Evolutionary conservation across 1,139 yeast genomes (phyloP).

Genomic region (Candida dubliniensis): DNA sequence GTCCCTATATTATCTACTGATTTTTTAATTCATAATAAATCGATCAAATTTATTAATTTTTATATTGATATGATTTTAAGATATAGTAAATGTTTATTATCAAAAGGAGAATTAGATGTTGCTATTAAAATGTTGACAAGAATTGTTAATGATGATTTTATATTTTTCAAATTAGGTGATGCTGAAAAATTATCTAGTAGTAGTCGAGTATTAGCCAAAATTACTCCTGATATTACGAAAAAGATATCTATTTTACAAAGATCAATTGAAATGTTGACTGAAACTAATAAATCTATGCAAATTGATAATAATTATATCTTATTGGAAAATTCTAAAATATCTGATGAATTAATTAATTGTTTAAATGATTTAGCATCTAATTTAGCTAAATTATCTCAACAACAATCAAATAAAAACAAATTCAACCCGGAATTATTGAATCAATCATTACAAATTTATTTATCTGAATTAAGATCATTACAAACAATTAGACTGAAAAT

Average conservation of each 20-base stretch:
- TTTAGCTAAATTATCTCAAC: constrained; percentile 24
- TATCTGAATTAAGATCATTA: constrained; percentile 35
- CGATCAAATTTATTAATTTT: constrained; percentile 40
- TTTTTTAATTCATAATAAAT: constrained; percentile 31
- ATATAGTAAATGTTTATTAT: constrained; percentile 43
- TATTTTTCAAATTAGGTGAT: constrained; percentile 44
- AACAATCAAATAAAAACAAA: constrained; percentile 7
- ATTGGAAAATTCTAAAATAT: constrained; percentile 29
- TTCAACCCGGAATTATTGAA: constrained; percentile 20
- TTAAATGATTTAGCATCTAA: constrained; percentile 38
- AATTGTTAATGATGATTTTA: constrained; percentile 38
- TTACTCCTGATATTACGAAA: constrained; percentile 23
- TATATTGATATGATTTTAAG: constrained; percentile 46
- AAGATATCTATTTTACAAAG: constrained; percentile 40
- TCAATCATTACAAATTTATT: constrained; percentile 36
- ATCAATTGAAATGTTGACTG: constrained; percentile 40
- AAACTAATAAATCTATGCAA: constrained; percentile 28
- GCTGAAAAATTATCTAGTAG: constrained; percentile 46
- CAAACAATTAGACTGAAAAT: constrained; percentile 22
- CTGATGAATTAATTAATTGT: constrained; percentile 39
- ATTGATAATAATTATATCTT: constrained; percentile 27
- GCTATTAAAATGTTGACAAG: constrained; percentile 31
- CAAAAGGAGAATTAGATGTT: constrained; percentile 40
- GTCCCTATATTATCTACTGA: constrained; percentile 38
- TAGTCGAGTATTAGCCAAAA: constrained; percentile 37